Conservation (phyloP, 1,139 yeast genomes). For the Yamadazyma dushanensis region DNA sequence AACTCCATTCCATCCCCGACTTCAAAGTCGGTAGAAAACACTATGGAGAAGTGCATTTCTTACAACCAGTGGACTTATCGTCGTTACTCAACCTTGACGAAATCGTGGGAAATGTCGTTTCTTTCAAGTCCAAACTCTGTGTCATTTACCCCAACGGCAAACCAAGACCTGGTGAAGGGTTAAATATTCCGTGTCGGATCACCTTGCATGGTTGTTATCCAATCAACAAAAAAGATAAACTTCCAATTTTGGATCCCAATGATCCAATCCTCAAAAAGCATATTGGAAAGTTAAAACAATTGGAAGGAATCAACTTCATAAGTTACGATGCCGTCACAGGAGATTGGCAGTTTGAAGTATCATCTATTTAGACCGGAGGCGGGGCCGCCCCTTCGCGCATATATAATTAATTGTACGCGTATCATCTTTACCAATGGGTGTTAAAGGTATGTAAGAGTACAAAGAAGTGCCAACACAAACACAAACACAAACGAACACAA, state of each 20-base stretch:
- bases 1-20: slow-evolving; percentile 61
- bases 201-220: slow-evolving; percentile 82
- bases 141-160: slow-evolving; percentile 74
- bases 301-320: slow-evolving; percentile 62
- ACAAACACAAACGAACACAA: background rate
- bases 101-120: slow-evolving; percentile 65
- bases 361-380: background rate
- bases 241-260: slow-evolving; percentile 75
- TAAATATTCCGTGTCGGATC: slow-evolving; percentile 73
- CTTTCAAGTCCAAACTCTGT: slow-evolving; percentile 62
- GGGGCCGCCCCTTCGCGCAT: too few species aligned
- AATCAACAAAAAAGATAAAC: slow-evolving; percentile 64
- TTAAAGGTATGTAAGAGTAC: slow-evolving; percentile 54
- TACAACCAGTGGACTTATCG: slow-evolving; percentile 81
- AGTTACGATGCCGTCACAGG: slow-evolving; percentile 81
- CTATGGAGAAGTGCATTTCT: slow-evolving; percentile 74
- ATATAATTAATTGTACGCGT: too few species aligned
- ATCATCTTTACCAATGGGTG: slow-evolving; percentile 65
- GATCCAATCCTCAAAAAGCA: slow-evolving; percentile 73
- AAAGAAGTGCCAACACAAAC: too few species aligned
- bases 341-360: slow-evolving; percentile 65
- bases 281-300: slow-evolving; percentile 61
- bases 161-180: slow-evolving; percentile 77
- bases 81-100: slow-evolving; percentile 57
- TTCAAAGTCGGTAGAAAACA: slow-evolving; percentile 81